Evolutionary conservation across 768 basidiomycete species (phyloP), one percentile per base, ranked within the genome.

Genomic region (Tulasnella sp.): DNA sequence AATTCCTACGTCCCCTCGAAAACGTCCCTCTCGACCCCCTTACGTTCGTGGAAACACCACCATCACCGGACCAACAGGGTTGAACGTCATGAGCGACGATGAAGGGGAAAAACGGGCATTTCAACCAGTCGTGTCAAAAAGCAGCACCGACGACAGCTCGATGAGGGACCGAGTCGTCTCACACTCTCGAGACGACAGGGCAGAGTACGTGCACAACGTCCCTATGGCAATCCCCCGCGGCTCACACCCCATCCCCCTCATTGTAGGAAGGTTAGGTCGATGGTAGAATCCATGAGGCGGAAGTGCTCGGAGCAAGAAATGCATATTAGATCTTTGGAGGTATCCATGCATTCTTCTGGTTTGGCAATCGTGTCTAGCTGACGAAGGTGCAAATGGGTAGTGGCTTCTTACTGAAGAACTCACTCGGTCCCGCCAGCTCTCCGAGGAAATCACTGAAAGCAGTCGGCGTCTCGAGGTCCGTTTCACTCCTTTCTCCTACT

Each of bases 41-140:
- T 75, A 75, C 74, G 74, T 75, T 28, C 74, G 74, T 24, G 40
- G 64, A 69, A 37, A 14, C 34, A 24, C 64, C 28, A 69, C 64
- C 31, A 69, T 34, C 74, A 48, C 74, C 28, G 74, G 74, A 42
- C 4, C 37, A 18, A 4, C 54, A 22, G 77, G 54, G 1, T 28
- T 72, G 40, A 78, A 78, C 77, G 60, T 78, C 64, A 78, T 78
- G 77, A 78, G 77, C 60, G 77, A 78, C 60, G 77, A 78, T 34
- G 77, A 78, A 46, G 34, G 41, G 24, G 77, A 78, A 46, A 78
- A 78, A n/a, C 40, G 41, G 24, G 40, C 54, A 28, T 78, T 78
- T 42, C 77, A 78, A 42, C 77, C 77, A 8, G 77, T 58, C 31
- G 9, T 64, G 37, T 78, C 40, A 42, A 58, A 46, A 28, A 76